phyloP scores from a whole-genome alignment of 1,139 yeast species.

The Groenewaldozyma sp. region DNA sequence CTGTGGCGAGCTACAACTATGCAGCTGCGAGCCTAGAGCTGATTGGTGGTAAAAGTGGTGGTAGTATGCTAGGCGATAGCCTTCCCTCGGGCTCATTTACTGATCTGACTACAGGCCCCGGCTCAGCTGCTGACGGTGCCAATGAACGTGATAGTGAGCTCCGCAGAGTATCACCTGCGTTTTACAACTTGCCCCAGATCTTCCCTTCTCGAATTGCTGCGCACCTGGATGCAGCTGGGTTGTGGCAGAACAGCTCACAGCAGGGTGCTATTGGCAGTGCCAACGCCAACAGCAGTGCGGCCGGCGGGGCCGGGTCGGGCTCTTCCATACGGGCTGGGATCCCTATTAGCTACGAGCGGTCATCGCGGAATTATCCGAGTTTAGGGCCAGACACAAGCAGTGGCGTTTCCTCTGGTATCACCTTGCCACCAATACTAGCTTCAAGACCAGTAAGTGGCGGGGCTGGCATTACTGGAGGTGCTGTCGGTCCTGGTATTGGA shows the following conservation, averaged over 20 bases:
- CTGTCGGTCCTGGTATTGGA: not conserved
- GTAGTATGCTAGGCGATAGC: not conserved
- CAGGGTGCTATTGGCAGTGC: not conserved
- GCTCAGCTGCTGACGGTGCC: constrained; percentile 5
- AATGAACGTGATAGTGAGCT: constrained; percentile 2
- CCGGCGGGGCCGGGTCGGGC: not conserved
- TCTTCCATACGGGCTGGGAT: too few species aligned
- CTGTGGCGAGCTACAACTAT: not conserved
- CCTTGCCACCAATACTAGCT: too few species aligned
- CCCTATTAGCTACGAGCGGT: not conserved
- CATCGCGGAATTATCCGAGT: not conserved
- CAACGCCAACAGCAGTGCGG: too few species aligned
- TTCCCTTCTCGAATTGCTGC: constrained; percentile 22
- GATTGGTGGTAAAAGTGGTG: not conserved
- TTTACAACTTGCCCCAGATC: constrained; percentile 19
- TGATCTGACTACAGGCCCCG: not conserved
- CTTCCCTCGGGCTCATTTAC: not conserved
- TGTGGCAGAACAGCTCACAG: constrained; percentile 8
- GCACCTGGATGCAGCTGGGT: constrained; percentile 16
- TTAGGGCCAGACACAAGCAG: not conserved
- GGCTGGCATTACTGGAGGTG: not conserved
- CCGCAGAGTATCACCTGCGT: constrained; percentile 6
- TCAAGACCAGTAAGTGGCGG: too few species aligned
- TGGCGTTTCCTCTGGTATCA: not conserved
- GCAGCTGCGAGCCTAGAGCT: not conserved